Conservation (phyloP, 2,329 filamentous ascomycete species). For the Ascomycota sp. region DNA sequence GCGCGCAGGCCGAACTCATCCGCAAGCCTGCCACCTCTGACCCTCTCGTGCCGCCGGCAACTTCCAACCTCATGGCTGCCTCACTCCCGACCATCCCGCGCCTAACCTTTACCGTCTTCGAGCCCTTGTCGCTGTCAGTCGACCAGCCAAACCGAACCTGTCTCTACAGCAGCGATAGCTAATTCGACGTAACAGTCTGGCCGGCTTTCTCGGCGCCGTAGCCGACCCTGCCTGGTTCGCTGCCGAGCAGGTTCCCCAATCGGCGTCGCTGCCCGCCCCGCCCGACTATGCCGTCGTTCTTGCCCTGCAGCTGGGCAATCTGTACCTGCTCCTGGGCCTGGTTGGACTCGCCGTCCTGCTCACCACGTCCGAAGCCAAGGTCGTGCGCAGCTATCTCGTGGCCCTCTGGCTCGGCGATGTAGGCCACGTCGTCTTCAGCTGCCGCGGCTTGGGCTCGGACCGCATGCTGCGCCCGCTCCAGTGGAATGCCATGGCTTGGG, state of each 20-base stretch:
- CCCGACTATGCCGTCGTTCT: conserved; percentile 29
- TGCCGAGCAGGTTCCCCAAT: conserved; percentile 32
- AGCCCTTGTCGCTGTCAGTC: conserved; percentile 48
- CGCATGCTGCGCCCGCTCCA: conserved; percentile 27
- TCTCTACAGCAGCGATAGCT: conserved; percentile 1
- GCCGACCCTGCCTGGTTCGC: conserved; percentile 41
- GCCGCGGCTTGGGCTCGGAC: conserved; percentile 35
- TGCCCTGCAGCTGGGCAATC: conserved; percentile 47
- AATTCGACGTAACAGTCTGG: conserved; percentile 23
- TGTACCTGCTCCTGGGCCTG: conserved; percentile 45
- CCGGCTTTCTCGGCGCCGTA: conserved; percentile 35
- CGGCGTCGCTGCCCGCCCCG: conserved; percentile 14
- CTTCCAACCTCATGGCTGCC: conserved; percentile 27
- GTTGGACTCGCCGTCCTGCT: conserved; percentile 43
- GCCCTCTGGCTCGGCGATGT: conserved; percentile 46
- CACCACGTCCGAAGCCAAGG: conserved; percentile 41
- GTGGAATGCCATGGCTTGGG: conserved; percentile 57
- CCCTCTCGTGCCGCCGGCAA: background rate
- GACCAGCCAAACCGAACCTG: too few relatives aligned
- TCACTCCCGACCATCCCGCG: conserved; percentile 43
- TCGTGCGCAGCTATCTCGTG: conserved; percentile 46
- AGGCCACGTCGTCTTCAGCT: conserved; percentile 42
- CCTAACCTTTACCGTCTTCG: conserved; percentile 44
- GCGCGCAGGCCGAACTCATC: too few relatives aligned
- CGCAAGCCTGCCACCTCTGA: conserved; percentile 1